Evolutionary conservation across 768 basidiomycete genomes (phyloP), one percentile per base, ranked within the genome.

Genomic region (Lentinula aciculospora): DNA sequence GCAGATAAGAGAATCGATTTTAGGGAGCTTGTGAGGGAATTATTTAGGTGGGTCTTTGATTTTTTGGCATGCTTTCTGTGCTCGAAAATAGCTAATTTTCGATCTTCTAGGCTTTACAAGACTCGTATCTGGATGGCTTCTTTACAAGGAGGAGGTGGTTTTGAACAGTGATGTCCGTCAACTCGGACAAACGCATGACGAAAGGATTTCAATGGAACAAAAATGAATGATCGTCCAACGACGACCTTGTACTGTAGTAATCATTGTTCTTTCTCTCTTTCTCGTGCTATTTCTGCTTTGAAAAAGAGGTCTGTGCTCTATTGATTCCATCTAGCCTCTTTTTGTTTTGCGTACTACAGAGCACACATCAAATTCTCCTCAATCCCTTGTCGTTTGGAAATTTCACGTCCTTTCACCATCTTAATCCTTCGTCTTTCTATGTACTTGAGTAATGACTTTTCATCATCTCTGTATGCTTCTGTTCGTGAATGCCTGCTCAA

Each of bases 71-170:
- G n/a, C n/a, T n/a, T n/a, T n/a, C n/a, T n/a, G n/a, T n/a, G n/a
- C n/a, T n/a, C n/a, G n/a, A n/a, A n/a, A n/a, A n/a, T n/a, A n/a
- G n/a, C n/a, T n/a, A n/a, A n/a, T n/a, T n/a, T n/a, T n/a, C n/a
- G n/a, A n/a, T n/a, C n/a, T n/a, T 25, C 5, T 59, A 92, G 90
- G 63, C 68, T 94, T 66, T 95, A 94, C 74, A 97, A 97, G 77
- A 95, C 94, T 37, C 78, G 94, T 42, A 94, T 96, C 60, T 97
- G 93, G 94, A 93, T 94, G 91, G 89, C 92, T 29, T 92, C 90
- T 28, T 78, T 90, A 45, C 83, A 85, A 63, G 86, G 79, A 17
- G 72, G 61, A 28, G 58, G 57, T 3, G 58, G 58, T 32, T 63
- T 57, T n/a, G 64, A 65, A 27, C 61, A 61, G 59, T 65, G 61